Evolutionary conservation across 176 grass and related monocot genomes (phyloP).

Genomic region (Tillandsia leiboldiana): DNA sequence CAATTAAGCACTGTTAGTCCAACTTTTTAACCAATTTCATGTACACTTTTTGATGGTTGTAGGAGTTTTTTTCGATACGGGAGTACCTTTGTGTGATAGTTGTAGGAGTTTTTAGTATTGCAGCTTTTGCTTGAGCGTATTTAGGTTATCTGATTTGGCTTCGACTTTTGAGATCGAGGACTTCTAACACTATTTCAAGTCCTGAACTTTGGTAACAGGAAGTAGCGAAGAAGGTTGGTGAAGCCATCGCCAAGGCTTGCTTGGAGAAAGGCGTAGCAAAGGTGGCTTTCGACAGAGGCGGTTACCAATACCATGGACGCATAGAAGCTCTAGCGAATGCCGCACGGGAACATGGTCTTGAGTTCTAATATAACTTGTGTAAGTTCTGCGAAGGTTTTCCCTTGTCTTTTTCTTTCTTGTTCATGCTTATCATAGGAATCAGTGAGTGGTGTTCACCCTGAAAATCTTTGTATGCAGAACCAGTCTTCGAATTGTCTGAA

Average conservation of each 20-base stretch:
- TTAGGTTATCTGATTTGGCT: neutral
- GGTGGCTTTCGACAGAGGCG: slow-evolving; percentile 86
- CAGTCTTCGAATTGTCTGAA: neutral
- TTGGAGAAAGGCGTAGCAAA: slow-evolving; percentile 91
- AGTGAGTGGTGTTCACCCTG: neutral
- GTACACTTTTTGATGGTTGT: too few species aligned
- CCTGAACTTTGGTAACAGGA: slow-evolving; percentile 37
- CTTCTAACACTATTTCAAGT: slow-evolving; percentile 7
- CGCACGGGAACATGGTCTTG: slow-evolving; percentile 73
- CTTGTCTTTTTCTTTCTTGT: slow-evolving; percentile 20
- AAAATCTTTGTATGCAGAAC: neutral
- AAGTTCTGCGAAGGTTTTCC: slow-evolving; percentile 21
- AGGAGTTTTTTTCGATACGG: too few species aligned
- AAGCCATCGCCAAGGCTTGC: slow-evolving; percentile 78
- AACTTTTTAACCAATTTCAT: too few species aligned
- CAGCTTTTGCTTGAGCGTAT: neutral
- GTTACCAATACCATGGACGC: slow-evolving; percentile 78
- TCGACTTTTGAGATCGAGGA: neutral
- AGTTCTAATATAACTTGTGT: slow-evolving; percentile 40
- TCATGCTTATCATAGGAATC: neutral
- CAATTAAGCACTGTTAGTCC: too few species aligned
- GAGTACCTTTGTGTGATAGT: neutral
- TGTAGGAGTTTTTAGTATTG: neutral
- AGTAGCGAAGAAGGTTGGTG: slow-evolving; percentile 82
- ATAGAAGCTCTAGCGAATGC: slow-evolving; percentile 81